Percentiles rank a stretch among this genome's conserved stretches.
These are phyloP conservation scores for Saccharum hybrid DNA, from an alignment of 202 grass and related monocot genomes.

Conservation along the genomic window DNA sequence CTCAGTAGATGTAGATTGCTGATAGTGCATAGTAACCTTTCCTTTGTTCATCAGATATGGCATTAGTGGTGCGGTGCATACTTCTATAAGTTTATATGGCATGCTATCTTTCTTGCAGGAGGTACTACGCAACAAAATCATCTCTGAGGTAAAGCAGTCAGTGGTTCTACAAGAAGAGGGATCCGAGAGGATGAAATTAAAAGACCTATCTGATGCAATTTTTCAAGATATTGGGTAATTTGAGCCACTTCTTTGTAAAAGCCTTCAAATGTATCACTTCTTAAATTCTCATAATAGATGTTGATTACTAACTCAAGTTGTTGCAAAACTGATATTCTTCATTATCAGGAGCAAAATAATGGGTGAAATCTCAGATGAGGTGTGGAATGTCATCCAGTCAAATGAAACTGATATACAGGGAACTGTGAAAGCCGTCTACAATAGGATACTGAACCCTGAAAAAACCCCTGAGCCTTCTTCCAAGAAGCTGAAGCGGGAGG, in stretches of 20 bases:
- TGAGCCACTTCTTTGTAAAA: not conserved
- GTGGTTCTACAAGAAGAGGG: conserved; percentile 78
- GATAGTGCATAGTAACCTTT: not conserved
- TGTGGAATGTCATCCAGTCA: conserved; percentile 78
- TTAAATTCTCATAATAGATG: not conserved
- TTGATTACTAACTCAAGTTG: conserved; percentile 4
- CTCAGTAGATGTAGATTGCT: not conserved
- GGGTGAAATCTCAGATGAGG: conserved; percentile 89
- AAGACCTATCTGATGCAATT: conserved; percentile 89
- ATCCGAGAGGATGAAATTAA: conserved; percentile 78
- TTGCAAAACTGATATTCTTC: conserved; percentile 27
- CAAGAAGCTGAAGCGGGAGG: conserved; percentile 50
- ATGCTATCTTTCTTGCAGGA: conserved; percentile 58
- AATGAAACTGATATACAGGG: conserved; percentile 76
- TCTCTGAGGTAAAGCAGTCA: conserved; percentile 83
- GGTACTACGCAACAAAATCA: conserved; percentile 62
- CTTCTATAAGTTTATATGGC: conserved; percentile 30
- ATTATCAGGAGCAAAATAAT: conserved; percentile 82
- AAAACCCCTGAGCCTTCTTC: conserved; percentile 41
- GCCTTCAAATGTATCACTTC: conserved; percentile 7
- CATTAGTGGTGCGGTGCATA: not conserved
- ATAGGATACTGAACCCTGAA: conserved; percentile 76
- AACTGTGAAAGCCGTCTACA: conserved; percentile 67
- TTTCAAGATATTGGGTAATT: conserved; percentile 87
- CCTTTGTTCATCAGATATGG: conserved; percentile 3